Evolutionary conservation across 495 filamentous ascomycete species (phyloP).

Genomic region (Aspergillus campestris): DNA sequence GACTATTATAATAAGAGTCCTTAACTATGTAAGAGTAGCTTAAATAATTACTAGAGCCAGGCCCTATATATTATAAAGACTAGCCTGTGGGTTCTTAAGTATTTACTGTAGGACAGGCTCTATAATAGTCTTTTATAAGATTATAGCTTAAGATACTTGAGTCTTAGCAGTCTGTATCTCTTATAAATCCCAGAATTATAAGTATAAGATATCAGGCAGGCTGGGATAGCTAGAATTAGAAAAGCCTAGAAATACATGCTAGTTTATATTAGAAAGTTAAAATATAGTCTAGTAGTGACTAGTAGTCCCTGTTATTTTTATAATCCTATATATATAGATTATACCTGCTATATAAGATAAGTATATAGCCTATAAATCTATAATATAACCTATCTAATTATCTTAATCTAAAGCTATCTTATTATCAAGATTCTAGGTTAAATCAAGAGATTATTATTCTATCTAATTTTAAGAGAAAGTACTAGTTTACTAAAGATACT

Average conservation of each 20-base stretch:
- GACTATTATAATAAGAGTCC: constrained; percentile 6
- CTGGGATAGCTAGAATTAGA: too few relatives aligned
- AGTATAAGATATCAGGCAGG: neutral
- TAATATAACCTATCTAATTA: constrained; percentile 4
- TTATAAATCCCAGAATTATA: neutral
- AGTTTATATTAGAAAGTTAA: constrained; percentile 5
- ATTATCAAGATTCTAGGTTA: too few relatives aligned
- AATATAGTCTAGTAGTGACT: constrained; percentile 5
- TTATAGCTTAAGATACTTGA: too few relatives aligned
- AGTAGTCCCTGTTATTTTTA: constrained; percentile 6
- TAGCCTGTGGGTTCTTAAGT: too few relatives aligned
- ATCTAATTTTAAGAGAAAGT: neutral
- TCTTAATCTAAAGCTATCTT: neutral
- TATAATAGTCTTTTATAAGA: too few relatives aligned
- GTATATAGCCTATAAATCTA: constrained; percentile 5
- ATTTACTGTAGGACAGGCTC: too few relatives aligned
- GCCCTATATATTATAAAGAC: too few relatives aligned
- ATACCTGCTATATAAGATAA: constrained; percentile 10
- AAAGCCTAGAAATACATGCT: constrained; percentile 3
- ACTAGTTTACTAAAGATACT: neutral
- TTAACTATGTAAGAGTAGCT: neutral
- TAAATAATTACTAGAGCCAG: neutral
- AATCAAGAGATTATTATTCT: too few relatives aligned
- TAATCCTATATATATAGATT: constrained; percentile 9
- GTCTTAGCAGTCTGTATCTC: neutral